phyloP scores from a whole-genome alignment of 768 basidiomycete genomes.

The Tricholoma sp. region DNA sequence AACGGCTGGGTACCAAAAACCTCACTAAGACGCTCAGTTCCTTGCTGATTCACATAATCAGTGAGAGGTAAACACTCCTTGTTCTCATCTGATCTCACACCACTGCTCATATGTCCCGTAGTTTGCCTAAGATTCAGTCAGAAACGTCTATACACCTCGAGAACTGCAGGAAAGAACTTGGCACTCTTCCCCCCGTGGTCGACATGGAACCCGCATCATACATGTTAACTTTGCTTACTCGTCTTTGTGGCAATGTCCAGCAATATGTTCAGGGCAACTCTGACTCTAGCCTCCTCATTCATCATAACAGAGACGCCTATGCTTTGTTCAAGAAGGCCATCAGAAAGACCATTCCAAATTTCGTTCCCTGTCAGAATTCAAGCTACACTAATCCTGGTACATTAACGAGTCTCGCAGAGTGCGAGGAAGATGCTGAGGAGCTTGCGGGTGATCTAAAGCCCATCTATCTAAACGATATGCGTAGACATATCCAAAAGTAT shows the following conservation, averaged over 20 bases:
- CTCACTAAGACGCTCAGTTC: constrained; percentile 29
- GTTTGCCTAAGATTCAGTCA: constrained; percentile 24
- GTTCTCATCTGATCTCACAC: background rate
- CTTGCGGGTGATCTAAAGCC: background rate
- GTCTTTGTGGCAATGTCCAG: constrained; percentile 25
- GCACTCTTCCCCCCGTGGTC: constrained; percentile 22
- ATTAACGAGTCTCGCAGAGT: constrained; percentile 4
- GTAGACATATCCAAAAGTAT: constrained; percentile 26
- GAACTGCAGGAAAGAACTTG: constrained; percentile 20
- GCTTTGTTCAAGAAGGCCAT: constrained; percentile 25
- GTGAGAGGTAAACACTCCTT: constrained; percentile 16
- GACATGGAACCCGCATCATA: constrained; percentile 31
- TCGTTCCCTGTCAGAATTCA: constrained; percentile 18
- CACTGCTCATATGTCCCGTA: constrained; percentile 3
- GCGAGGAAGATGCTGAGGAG: background rate
- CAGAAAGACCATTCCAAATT: constrained; percentile 29
- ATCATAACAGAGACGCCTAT: constrained; percentile 24
- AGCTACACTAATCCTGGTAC: background rate
- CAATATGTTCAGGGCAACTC: constrained; percentile 22
- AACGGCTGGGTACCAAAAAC: constrained; percentile 32
- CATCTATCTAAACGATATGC: constrained; percentile 27
- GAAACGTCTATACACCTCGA: constrained; percentile 22
- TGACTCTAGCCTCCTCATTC: constrained; percentile 23
- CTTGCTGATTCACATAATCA: constrained; percentile 31
- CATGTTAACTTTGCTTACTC: constrained; percentile 29